Evolutionary conservation across 2,329 filamentous ascomycete genomes (phyloP), one percentile per base, ranked within the genome.

Genomic region (Ophiosphaerella narmari): DNA sequence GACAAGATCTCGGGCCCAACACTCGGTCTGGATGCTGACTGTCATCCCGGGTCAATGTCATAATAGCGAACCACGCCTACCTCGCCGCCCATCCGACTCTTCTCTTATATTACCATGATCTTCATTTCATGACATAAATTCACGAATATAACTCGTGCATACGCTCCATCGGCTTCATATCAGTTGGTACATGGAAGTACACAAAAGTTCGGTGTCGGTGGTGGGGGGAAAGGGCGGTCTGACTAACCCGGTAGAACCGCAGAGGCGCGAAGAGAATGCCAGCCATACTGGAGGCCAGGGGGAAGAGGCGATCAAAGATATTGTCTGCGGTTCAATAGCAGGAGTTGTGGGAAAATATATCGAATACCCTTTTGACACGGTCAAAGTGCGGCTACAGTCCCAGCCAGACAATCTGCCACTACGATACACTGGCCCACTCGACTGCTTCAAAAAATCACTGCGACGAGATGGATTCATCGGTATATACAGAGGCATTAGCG

Each of bases 331-430:
- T 71, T 97, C 93, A 51, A 85, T 92, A 75, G 92, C 93, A 47
- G 94, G 94, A 53, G 85, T 95, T 52, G 86, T 90, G 32, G 93
- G 93, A 55, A 99, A 97, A 78, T 90, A 93, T 73, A 93, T 99
- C 69, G 94, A 99, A 74, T 99, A 97, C 72, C 94, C 94, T 21
- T 99, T 99, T 76, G 94, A 99, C 76, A 99, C 94, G 0, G 87
- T 99, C 73, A 99, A 99, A 77, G 94, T 99, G 52, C 89, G 94
- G 35, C 84, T 99, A 9, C 94, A 99, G 73, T 94, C 93, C n/a
- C 93, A 97, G 73, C 90, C 91, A 31, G 88, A 93, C 72, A 85
- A 88, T 64, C 80, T 91, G 2, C 91, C 91, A 13, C 83, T 92
- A 16, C 86, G 84, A 52, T 97, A 97, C 74, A 85, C 78, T 5